These are phyloP conservation scores for Maudiozyma humilis DNA, from an alignment of 1,139 yeast species.

Conservation along the genomic window DNA sequence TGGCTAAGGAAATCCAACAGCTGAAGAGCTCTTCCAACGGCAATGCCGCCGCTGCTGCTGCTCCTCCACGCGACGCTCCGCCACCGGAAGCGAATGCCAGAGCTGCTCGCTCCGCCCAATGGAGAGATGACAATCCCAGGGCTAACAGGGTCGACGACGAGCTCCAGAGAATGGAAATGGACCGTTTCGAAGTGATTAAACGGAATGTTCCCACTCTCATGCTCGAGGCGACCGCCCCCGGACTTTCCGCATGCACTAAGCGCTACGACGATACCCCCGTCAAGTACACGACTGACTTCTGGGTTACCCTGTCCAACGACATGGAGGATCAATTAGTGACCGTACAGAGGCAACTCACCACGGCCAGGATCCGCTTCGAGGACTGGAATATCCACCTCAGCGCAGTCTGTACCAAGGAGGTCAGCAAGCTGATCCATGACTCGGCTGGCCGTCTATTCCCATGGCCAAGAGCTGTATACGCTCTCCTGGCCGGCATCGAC, in stretches of 20 bases:
- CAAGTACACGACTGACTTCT: background rate
- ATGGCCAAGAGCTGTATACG: background rate
- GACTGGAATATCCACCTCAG: background rate
- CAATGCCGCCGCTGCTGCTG: too few relatives aligned
- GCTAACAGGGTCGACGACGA: too few relatives aligned
- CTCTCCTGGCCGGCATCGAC: background rate
- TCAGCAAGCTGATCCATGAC: too few relatives aligned
- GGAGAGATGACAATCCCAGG: too few relatives aligned
- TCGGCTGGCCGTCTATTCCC: conserved; percentile 1
- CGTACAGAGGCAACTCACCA: background rate
- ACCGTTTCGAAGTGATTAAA: too few relatives aligned
- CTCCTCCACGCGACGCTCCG: too few relatives aligned
- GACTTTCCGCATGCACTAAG: background rate
- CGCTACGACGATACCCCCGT: background rate
- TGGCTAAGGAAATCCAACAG: too few relatives aligned
- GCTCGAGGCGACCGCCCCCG: background rate
- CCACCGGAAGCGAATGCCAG: too few relatives aligned
- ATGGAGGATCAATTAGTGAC: background rate
- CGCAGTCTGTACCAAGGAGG: background rate
- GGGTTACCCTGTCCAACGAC: background rate
- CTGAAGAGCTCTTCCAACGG: too few relatives aligned
- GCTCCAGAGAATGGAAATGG: too few relatives aligned
- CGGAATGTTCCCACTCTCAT: background rate
- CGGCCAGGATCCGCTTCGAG: background rate
- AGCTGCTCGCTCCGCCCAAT: too few relatives aligned